phyloP scores from a whole-genome alignment of 2,329 filamentous ascomycete genomes.

The Ophiosphaerella herpotricha region DNA sequence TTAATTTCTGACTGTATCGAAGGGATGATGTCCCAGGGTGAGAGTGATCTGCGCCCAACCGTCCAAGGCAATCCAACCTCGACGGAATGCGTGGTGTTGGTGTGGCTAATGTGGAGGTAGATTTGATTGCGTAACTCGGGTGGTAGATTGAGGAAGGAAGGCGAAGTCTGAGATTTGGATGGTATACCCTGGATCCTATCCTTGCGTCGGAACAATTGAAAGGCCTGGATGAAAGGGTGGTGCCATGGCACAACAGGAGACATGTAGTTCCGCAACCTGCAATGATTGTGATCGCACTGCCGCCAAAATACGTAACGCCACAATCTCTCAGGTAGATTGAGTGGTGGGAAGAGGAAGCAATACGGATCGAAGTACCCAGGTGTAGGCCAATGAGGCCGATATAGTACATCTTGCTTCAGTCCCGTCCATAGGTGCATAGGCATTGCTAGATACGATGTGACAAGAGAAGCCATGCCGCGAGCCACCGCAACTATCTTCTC shows the following conservation, averaged over 20 bases:
- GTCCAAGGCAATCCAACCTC: neutral
- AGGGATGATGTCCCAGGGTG: neutral
- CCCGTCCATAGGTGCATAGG: neutral
- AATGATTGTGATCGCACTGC: constrained; percentile 5
- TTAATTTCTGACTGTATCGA: neutral
- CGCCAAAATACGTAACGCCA: constrained; percentile 1
- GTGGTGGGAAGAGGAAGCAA: constrained; percentile 2
- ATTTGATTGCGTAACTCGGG: constrained; percentile 14
- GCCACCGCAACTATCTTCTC: neutral
- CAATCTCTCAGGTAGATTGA: constrained; percentile 2
- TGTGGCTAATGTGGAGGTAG: constrained; percentile 2
- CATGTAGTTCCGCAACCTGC: constrained; percentile 5
- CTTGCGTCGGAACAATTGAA: neutral
- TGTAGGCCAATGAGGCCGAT: too few species aligned
- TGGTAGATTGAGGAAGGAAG: constrained; percentile 12
- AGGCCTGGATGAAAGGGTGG: neutral
- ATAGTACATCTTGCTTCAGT: too few species aligned
- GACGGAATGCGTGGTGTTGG: neutral
- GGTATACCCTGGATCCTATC: neutral
- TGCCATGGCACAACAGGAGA: neutral
- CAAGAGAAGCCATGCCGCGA: neutral
- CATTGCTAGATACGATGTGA: neutral
- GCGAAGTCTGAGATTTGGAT: neutral
- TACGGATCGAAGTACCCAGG: too few species aligned
- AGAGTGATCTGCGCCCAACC: neutral